Evolutionary conservation across 2,329 filamentous ascomycete species (phyloP).

Genomic region (Claviceps digitariae): DNA sequence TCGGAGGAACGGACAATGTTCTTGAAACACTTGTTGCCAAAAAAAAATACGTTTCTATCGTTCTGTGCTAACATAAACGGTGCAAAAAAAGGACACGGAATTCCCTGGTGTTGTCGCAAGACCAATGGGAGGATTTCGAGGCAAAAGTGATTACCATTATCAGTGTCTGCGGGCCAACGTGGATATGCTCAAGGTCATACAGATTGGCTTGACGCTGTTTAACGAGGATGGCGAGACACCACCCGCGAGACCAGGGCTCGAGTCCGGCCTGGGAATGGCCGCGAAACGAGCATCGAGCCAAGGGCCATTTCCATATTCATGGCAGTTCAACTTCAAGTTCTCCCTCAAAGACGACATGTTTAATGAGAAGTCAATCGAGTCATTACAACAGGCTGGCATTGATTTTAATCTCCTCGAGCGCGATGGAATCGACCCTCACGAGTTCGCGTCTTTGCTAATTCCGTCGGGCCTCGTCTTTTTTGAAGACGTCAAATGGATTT

Average conservation of each 20-base stretch:
- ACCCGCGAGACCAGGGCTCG: constrained; percentile 48
- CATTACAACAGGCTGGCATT: constrained; percentile 81
- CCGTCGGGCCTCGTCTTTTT: constrained; percentile 83
- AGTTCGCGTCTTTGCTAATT: constrained; percentile 81
- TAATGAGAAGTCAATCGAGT: constrained; percentile 85
- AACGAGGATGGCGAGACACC: constrained; percentile 80
- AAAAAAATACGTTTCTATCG: neutral
- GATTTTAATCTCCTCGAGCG: constrained; percentile 75
- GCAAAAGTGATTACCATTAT: constrained; percentile 97
- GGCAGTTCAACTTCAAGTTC: constrained; percentile 99
- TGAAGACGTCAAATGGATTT: constrained; percentile 87
- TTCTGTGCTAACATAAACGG: constrained; percentile 5
- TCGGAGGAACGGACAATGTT: too few relatives aligned
- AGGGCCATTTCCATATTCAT: constrained; percentile 65
- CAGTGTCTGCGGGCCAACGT: constrained; percentile 96
- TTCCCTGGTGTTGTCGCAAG: constrained; percentile 96
- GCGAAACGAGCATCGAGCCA: constrained; percentile 27
- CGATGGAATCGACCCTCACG: constrained; percentile 78
- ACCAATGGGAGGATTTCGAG: constrained; percentile 87
- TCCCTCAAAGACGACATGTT: constrained; percentile 95
- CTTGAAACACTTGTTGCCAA: neutral
- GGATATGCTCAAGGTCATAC: constrained; percentile 93
- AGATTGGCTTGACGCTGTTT: constrained; percentile 90
- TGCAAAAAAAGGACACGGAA: constrained; percentile 64
- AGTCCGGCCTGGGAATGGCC: constrained; percentile 23